Conservation (phyloP, 1,284 basidiomycete species). For the Heterobasidion occidentale region DNA sequence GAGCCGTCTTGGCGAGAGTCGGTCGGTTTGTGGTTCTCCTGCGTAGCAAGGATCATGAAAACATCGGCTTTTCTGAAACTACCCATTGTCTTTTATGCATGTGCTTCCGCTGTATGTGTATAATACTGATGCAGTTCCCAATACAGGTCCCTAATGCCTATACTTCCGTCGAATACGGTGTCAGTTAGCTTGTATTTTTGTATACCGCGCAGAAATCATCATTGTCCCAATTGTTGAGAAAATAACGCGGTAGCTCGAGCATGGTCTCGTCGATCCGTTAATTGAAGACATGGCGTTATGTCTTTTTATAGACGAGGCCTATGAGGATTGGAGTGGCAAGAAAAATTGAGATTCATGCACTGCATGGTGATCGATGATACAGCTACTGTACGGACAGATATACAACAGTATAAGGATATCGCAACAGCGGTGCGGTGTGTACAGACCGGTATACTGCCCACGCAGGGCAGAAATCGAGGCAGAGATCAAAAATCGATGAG, state of each 20-base stretch:
- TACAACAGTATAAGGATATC: background rate
- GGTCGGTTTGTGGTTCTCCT: slow-evolving; percentile 4
- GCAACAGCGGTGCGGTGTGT: background rate
- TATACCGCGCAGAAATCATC: no score
- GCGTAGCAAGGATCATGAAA: slow-evolving; percentile 12
- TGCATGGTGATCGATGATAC: background rate
- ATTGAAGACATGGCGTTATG: no score
- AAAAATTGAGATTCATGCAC: background rate
- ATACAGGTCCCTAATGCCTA: background rate
- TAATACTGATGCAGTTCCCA: background rate
- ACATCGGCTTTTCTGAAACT: slow-evolving; percentile 15
- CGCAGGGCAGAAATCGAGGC: background rate
- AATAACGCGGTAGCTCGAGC: no score
- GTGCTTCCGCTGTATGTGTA: background rate
- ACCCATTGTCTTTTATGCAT: background rate
- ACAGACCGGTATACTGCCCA: background rate
- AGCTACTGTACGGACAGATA: background rate
- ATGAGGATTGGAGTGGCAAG: no score
- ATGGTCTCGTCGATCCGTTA: no score
- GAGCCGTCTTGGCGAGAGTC: slow-evolving; percentile 9
- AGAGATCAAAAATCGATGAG: background rate
- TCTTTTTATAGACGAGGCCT: no score
- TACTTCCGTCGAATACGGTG: background rate
- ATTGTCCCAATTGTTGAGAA: no score
- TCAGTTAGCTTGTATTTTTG: background rate